phyloP scores from a whole-genome alignment of 1,284 basidiomycete species.

The Ceratobasidium sp. region DNA sequence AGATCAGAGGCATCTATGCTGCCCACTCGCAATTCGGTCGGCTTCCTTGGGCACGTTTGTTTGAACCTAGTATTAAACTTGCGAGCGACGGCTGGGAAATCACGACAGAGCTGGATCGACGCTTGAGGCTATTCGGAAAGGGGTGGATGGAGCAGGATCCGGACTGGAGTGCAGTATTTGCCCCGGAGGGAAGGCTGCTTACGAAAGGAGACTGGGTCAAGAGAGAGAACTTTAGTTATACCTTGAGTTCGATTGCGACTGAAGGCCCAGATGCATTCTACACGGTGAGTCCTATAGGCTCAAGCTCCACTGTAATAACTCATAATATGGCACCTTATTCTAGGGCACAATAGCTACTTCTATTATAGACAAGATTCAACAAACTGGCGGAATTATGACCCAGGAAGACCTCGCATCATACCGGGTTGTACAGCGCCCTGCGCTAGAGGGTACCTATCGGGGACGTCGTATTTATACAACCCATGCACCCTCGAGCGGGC shows the following conservation, averaged over 20 bases:
- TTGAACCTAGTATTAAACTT: conserved; percentile 75
- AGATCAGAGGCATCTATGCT: conserved; percentile 81
- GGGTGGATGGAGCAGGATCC: conserved; percentile 68
- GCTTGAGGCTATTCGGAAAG: conserved; percentile 35
- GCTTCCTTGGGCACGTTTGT: conserved; percentile 76
- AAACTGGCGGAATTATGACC: conserved; percentile 80
- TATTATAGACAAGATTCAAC: conserved; percentile 69
- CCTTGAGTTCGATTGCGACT: conserved; percentile 67
- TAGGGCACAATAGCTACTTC: conserved; percentile 78
- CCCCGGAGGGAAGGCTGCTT: conserved; percentile 74
- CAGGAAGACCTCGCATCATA: conserved; percentile 75
- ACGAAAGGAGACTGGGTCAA: conserved; percentile 75
- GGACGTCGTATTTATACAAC: conserved; percentile 84
- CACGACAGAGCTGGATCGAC: conserved; percentile 41
- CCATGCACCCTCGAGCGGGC: conserved; percentile 81
- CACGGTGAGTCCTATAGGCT: conserved; percentile 56
- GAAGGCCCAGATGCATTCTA: conserved; percentile 78
- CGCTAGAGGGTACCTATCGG: conserved; percentile 77
- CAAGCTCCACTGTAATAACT: conserved; percentile 30
- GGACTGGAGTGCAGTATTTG: conserved; percentile 82
- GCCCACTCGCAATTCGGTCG: conserved; percentile 81
- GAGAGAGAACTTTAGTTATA: conserved; percentile 71
- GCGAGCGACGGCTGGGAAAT: conserved; percentile 72
- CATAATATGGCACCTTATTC: conserved; percentile 33
- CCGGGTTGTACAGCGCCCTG: conserved; percentile 70